Percentiles rank a stretch among this genome's conserved stretches.
Conservation (phyloP, 2,329 filamentous ascomycete species). For the Penicillium sp. region DNA sequence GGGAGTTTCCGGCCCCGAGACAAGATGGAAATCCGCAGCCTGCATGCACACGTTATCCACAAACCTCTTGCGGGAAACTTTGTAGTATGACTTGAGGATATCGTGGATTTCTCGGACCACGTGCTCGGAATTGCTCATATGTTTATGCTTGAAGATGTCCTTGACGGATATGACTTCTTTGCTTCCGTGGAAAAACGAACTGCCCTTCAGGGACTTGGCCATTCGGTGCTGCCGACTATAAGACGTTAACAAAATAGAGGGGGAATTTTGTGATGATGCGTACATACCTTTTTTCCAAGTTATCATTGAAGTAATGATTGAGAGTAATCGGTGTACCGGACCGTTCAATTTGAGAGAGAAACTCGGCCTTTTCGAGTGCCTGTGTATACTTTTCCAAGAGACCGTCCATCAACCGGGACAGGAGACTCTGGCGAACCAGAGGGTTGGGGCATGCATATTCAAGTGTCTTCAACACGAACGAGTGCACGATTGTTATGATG, state of each 20-base stretch:
- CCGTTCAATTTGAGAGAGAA: conserved; percentile 60
- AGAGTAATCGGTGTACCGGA: conserved; percentile 54
- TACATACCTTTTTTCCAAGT: conserved; percentile 35
- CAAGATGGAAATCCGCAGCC: conserved; percentile 59
- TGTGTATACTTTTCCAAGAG: conserved; percentile 1
- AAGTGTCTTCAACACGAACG: conserved; percentile 49
- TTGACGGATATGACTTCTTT: conserved; percentile 4
- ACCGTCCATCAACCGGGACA: neutral
- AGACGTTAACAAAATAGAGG: neutral
- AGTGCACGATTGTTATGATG: conserved; percentile 57
- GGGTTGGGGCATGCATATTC: neutral
- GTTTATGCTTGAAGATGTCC: neutral
- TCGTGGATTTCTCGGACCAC: conserved; percentile 60
- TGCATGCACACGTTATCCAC: conserved; percentile 67
- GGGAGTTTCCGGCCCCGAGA: conserved; percentile 57
- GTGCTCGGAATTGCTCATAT: conserved; percentile 25
- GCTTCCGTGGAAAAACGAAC: neutral
- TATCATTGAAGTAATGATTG: conserved; percentile 58
- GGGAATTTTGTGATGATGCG: neutral
- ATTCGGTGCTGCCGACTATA: neutral
- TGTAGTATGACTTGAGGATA: conserved; percentile 65
- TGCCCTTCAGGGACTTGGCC: neutral
- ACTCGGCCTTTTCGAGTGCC: conserved; percentile 48
- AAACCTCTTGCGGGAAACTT: conserved; percentile 64
- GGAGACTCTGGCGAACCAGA: neutral